Conservation (phyloP, 805 yeast species). For the Ogataea paradorogensis region DNA sequence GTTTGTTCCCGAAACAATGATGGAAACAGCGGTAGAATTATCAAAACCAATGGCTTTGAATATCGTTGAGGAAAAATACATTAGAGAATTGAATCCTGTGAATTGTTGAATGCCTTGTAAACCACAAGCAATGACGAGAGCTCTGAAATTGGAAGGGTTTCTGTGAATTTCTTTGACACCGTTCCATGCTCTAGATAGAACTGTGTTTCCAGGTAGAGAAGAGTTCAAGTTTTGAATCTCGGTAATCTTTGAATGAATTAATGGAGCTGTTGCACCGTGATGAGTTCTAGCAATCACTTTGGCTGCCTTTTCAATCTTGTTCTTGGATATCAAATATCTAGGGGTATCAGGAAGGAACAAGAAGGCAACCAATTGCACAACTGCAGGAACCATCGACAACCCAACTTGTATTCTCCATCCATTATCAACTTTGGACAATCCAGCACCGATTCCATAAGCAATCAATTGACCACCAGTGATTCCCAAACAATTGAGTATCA, state of each 20-base stretch:
- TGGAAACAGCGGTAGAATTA: constrained; percentile 90
- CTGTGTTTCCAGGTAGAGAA: constrained; percentile 45
- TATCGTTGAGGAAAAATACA: constrained; percentile 93
- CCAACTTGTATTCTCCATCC: constrained; percentile 97
- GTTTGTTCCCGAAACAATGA: constrained; percentile 92
- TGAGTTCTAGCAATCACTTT: constrained; percentile 64
- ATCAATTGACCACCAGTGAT: constrained; percentile 94
- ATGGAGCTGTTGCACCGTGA: constrained; percentile 56
- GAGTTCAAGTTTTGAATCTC: constrained; percentile 55
- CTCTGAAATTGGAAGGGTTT: constrained; percentile 80
- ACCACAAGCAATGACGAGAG: constrained; percentile 86
- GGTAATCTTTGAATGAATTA: constrained; percentile 62
- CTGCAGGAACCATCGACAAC: constrained; percentile 83
- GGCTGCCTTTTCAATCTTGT: constrained; percentile 61
- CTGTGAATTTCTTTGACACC: constrained; percentile 62
- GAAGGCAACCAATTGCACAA: constrained; percentile 70
- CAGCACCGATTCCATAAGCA: constrained; percentile 94
- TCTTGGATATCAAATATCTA: constrained; percentile 76
- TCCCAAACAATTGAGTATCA: constrained; percentile 82
- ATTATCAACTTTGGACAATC: constrained; percentile 62
- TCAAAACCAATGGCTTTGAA: constrained; percentile 87
- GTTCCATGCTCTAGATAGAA: constrained; percentile 52
- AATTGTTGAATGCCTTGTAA: constrained; percentile 96
- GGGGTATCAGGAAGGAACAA: constrained; percentile 94
- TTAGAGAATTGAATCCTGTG: constrained; percentile 92